These are phyloP conservation scores for Pseudognaphalium luteoalbum DNA, from an alignment of 129 eudicot species.

Conservation along the genomic window DNA sequence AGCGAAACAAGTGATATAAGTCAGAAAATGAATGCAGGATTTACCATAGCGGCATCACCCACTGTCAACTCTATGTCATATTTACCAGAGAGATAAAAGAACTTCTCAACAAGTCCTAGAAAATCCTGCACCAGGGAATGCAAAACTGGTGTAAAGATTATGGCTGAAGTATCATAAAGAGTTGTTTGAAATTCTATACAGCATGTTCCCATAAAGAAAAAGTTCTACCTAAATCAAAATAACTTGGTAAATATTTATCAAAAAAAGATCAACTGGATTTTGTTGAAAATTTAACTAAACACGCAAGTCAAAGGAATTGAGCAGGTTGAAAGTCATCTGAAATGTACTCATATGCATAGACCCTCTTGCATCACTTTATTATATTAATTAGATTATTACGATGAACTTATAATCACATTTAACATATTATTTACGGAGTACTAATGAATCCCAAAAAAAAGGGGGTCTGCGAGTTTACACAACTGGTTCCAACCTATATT, in stretches of 20 bases:
- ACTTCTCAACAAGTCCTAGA: slow-evolving; percentile 88
- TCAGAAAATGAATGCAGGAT: neutral
- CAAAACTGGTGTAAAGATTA: neutral
- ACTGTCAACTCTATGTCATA: slow-evolving; percentile 78
- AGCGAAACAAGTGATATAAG: neutral
- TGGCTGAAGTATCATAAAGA: neutral
- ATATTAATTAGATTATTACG: no score
- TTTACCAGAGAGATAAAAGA: slow-evolving; percentile 83
- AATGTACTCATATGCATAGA: no score
- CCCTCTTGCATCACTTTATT: no score
- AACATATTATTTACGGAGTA: no score
- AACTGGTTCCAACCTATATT: neutral
- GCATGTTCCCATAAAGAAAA: no score
- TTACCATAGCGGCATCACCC: slow-evolving; percentile 93
- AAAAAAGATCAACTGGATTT: neutral
- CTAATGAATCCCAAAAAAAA: neutral
- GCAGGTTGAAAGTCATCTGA: no score
- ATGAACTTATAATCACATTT: no score
- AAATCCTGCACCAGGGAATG: slow-evolving; percentile 64
- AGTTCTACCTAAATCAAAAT: neutral
- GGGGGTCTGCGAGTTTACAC: neutral
- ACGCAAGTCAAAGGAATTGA: no score
- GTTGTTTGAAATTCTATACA: no score
- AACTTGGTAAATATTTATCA: neutral
- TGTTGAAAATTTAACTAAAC: no score